These are phyloP conservation scores for Dothideomycetes sp. DNA, from an alignment of 2,329 filamentous ascomycete genomes.

Conservation along the genomic window DNA sequence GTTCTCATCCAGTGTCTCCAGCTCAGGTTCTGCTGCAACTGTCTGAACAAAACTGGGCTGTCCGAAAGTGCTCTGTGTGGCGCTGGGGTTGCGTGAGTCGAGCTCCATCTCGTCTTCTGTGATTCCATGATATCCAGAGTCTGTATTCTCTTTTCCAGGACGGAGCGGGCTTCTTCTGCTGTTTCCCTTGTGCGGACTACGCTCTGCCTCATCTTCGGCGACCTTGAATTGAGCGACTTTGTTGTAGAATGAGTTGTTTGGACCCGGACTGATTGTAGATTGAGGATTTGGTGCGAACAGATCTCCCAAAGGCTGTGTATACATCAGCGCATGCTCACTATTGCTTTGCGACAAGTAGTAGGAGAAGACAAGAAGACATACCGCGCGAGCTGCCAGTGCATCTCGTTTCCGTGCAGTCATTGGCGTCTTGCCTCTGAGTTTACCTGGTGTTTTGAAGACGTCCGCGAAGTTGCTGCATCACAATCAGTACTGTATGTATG, in stretches of 20 bases:
- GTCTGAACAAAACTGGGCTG: neutral
- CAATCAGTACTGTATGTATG: too few relatives aligned
- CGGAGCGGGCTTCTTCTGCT: slow-evolving; percentile 23
- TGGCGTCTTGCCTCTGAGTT: slow-evolving; percentile 71
- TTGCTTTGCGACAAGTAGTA: slow-evolving; percentile 47
- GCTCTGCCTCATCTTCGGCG: slow-evolving; percentile 39
- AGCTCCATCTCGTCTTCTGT: slow-evolving; percentile 41
- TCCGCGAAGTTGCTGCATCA: slow-evolving; percentile 72
- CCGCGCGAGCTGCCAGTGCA: slow-evolving; percentile 49
- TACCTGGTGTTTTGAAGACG: slow-evolving; percentile 89
- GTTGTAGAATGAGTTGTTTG: slow-evolving; percentile 37
- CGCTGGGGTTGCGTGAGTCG: slow-evolving; percentile 12
- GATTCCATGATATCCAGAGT: slow-evolving; percentile 65
- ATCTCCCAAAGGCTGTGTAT: slow-evolving; percentile 34
- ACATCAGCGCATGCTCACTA: slow-evolving; percentile 40
- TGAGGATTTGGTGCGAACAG: slow-evolving; percentile 35
- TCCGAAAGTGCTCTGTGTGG: neutral
- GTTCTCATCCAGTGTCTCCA: slow-evolving; percentile 7
- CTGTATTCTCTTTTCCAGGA: slow-evolving; percentile 30
- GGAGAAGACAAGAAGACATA: slow-evolving; percentile 50
- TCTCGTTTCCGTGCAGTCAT: slow-evolving; percentile 55
- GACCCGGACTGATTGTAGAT: slow-evolving; percentile 19
- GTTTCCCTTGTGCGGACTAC: slow-evolving; percentile 10
- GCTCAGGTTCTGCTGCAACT: neutral
- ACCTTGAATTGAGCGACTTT: slow-evolving; percentile 50